Evolutionary conservation across 441 rosid species (phyloP).

Genomic region (Pelargonium exstipulatum): DNA sequence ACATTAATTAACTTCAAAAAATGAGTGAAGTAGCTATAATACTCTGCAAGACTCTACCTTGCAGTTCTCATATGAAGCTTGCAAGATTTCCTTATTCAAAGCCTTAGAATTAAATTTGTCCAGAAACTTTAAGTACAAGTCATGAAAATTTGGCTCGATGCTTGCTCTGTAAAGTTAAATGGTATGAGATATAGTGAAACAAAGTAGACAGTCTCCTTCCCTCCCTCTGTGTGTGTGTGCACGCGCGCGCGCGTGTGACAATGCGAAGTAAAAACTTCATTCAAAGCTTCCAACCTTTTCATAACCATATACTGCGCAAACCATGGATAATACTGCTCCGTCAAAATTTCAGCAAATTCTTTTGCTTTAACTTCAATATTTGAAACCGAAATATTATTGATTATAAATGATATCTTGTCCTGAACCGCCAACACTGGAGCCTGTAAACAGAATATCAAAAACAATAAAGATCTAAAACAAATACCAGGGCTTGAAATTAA

Average conservation of each 20-base stretch:
- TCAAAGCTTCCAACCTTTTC: constrained; percentile 60
- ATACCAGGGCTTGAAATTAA: background rate
- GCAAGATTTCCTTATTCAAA: constrained; percentile 80
- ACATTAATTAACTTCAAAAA: background rate
- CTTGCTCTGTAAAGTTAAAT: constrained; percentile 64
- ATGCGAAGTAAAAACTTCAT: background rate
- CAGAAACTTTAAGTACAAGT: constrained; percentile 88
- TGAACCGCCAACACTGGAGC: constrained; percentile 79
- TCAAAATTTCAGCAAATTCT: constrained; percentile 77
- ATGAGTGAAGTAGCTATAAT: constrained; percentile 3
- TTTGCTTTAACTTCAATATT: constrained; percentile 83
- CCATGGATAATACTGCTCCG: constrained; percentile 88
- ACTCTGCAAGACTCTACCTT: constrained; percentile 61
- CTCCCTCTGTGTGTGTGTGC: background rate
- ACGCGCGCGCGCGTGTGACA: background rate
- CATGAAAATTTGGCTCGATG: constrained; percentile 98
- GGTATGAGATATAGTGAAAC: background rate
- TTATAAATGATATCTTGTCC: constrained; percentile 87
- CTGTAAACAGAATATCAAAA: constrained; percentile 38
- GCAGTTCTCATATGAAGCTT: constrained; percentile 97
- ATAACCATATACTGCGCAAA: constrained; percentile 98
- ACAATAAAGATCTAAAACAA: background rate
- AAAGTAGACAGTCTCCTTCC: background rate
- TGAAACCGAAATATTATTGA: constrained; percentile 76
- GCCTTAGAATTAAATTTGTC: constrained; percentile 84